Base-by-base conservation (phyloP, 129 eudicot species). In the Logfia minima region DNA sequence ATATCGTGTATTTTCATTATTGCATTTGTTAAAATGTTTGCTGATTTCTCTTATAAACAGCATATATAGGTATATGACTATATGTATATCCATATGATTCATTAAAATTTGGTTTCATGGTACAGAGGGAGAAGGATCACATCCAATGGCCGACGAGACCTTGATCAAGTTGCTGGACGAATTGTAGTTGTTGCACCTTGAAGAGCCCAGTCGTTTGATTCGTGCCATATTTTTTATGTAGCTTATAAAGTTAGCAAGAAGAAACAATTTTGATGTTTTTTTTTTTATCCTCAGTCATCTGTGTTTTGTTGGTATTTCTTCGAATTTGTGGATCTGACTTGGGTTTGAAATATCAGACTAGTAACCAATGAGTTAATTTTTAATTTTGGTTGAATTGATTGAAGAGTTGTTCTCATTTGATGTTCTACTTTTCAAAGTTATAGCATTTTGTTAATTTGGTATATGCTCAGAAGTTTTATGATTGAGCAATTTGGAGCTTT, bases 131-230 rank as follows among this genome's bases (percentile, higher is more conserved):
- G 92, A 64, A 83, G 72, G 68, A 88, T 88, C 79, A 85, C 89
- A 16, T 83, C 86, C 34, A 85, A 41, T 63, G 92, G 92, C 2
- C 84, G 84, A 43, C 52, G 89, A 18, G 92, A 88, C 68, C 89
- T 88, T 75, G 89, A 88, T 67, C 92, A 88, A 45, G 89, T 88
- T 68, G 87, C 89, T 11, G 89, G 92, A 60, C 79, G 87, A 1
- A 83, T 83, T 43, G 86, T 39, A 5, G 84, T 72, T 2, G 87
- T 80, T 75, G 84, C 86, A 61, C 82, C 83, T 37, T 87, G 85
- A 85, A 65, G 70, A 75, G 56, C 17, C 64, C 31, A 16, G 22
- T 64, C 14, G 6, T 48, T 62, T 17, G 35, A 79, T 62, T 48
- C 11, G 4, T 35, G 67, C 35, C 21, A 5, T 31, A 10, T 48